Conservation (phyloP, 1,284 basidiomycete genomes). For the Schizophyllum commune region DNA sequence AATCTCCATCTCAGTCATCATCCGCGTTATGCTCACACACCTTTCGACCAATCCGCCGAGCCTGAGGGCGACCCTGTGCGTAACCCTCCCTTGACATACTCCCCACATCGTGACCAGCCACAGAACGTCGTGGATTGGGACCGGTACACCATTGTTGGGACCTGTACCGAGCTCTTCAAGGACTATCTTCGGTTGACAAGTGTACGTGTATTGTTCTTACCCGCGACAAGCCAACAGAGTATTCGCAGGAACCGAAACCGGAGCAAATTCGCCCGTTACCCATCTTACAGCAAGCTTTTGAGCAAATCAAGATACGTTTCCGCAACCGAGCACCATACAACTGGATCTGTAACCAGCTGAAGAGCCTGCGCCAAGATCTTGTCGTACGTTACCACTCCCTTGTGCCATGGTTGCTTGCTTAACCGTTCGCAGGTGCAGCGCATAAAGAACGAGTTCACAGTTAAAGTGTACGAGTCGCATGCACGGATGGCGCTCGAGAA, state of each 20-base stretch:
- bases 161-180: constrained; percentile 85
- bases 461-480: constrained; percentile 97
- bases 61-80: constrained; percentile 65
- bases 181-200: constrained; percentile 93
- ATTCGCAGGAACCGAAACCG: constrained; percentile 81
- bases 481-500: constrained; percentile 94
- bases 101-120: constrained; percentile 2
- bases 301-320: constrained; percentile 88
- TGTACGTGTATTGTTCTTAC: constrained; percentile 36
- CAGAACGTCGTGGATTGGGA: constrained; percentile 98
- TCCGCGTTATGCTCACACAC: constrained; percentile 36
- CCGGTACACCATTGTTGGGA: constrained; percentile 90
- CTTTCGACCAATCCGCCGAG: constrained; percentile 44
- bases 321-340: constrained; percentile 77
- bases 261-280: constrained; percentile 88
- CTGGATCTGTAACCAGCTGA: constrained; percentile 98
- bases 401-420: constrained; percentile 6
- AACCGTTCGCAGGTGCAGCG: constrained; percentile 77
- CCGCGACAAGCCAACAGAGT: constrained; percentile 3
- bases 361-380: constrained; percentile 94
- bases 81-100: constrained; percentile 12
- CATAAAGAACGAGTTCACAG: constrained; percentile 98
- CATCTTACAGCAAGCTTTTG: constrained; percentile 80
- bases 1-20: constrained; percentile 43
- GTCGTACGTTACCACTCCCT: constrained; percentile 57